A percentile compares a stretch with the other conserved stretches of the same genome.
Conservation (phyloP, 2,329 filamentous ascomycete genomes). For the Pestalotiopsis sp. region DNA sequence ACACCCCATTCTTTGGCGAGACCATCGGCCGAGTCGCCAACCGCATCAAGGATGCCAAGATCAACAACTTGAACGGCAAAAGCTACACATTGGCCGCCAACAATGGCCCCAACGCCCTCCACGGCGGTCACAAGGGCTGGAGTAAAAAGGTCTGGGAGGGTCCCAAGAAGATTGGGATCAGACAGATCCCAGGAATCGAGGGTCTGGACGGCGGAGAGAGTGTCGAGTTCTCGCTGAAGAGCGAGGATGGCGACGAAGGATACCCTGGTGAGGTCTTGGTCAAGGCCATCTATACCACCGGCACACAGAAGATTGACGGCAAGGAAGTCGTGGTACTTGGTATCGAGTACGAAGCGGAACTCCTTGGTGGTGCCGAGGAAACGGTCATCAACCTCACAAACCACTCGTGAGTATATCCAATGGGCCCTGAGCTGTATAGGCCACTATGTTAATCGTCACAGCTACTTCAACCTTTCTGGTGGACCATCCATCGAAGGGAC, state of each 20-base stretch:
- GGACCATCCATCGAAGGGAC: constrained; percentile 55
- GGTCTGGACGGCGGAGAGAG: constrained; percentile 62
- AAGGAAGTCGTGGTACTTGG: constrained; percentile 70
- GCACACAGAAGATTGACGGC: constrained; percentile 62
- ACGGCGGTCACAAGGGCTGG: constrained; percentile 76
- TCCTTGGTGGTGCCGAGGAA: constrained; percentile 80
- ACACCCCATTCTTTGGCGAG: constrained; percentile 82
- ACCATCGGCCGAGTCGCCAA: constrained; percentile 88
- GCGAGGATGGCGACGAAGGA: constrained; percentile 81
- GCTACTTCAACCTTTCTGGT: constrained; percentile 66
- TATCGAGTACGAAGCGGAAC: constrained; percentile 86
- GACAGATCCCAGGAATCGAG: constrained; percentile 49
- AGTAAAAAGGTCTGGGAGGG: constrained; percentile 77
- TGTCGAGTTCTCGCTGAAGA: constrained; percentile 65
- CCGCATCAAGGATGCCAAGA: constrained; percentile 70
- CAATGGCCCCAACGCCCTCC: constrained; percentile 74
- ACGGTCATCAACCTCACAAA: constrained; percentile 93
- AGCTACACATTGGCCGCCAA: constrained; percentile 74
- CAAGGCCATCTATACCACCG: constrained; percentile 75
- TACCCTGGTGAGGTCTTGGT: constrained; percentile 85
- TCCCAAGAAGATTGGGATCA: constrained; percentile 59
- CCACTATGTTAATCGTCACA: constrained; percentile 22
- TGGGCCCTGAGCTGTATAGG: neutral
- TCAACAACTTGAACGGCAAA: constrained; percentile 69
- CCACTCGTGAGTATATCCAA: constrained; percentile 66